Base-by-base conservation (phyloP, 2,329 filamentous ascomycete species). In the Nemania sp. region DNA sequence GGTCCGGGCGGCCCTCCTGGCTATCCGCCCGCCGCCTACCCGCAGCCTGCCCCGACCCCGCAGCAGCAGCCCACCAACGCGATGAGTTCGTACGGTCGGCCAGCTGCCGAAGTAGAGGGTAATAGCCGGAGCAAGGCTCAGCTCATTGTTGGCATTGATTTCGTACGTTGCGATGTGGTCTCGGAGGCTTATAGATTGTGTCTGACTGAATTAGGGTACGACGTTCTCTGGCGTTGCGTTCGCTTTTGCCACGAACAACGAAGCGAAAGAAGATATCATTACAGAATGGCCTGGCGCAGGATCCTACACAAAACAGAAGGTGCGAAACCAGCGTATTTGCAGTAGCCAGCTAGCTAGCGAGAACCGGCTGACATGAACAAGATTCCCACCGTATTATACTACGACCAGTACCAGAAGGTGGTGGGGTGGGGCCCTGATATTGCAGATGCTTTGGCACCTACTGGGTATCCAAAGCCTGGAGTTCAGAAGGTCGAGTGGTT, bases 401-500 rank as follows among this genome's bases (percentile, higher is more conserved):
- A 99, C 71, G 94, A 99, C 71, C 93, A 97, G 75, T 96, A 97
- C 73, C 94, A 99, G 70, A 97, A 97, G 74, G 94, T 99, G 43
- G 94, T 97, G n/a, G 94, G 94, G 66, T 99, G 94, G 94, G 94
- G 94, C 59, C 92, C 93, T 52, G 94, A 99, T 79, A 97, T 97
- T 66, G 91, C 94, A 57, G 93, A 97, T 75, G 94, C 94, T 61
- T 83, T 97, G 61, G 93, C 94, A 48, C 94, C 94, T 24, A 97
- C 94, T 34, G 94, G 94, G 60, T 97, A 97, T 73, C 94, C 94
- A 64, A 97, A 97, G 79, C 90, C 90, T 28, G 93, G 93, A 61
- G 93, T 99, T 64, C 94, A 97, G 75, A 97, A 97, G 78, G 93
- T 97, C 20, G 94, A 97, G 77, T 99, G 94, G 94, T 97, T 99